Evolutionary conservation across 2,329 filamentous ascomycete genomes (phyloP).

Genomic region (Cytospora leucostoma): DNA sequence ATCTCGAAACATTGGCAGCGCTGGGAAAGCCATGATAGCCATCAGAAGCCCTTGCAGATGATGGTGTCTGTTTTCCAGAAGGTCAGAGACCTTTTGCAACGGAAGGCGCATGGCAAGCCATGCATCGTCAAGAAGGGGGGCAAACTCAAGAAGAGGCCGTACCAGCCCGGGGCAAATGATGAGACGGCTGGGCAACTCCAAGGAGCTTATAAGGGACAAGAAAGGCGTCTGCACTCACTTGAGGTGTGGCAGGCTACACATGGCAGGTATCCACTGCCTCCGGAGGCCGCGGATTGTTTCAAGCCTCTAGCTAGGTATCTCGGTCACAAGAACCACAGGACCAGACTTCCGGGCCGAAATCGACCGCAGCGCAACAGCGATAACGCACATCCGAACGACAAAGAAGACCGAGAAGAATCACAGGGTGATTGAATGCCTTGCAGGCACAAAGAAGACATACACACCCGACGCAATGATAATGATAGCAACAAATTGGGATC

Average conservation of each 20-base stretch:
- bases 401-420: too few relatives aligned
- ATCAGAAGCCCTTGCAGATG: not conserved
- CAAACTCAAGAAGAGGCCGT: not conserved
- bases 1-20: not conserved
- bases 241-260: not conserved
- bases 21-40: not conserved
- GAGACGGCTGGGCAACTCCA: not conserved
- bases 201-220: not conserved
- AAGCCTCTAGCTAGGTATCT: not conserved
- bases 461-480: too few relatives aligned
- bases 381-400: not conserved
- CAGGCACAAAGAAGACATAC: too few relatives aligned
- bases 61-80: not conserved
- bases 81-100: not conserved
- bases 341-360: not conserved
- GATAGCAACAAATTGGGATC: too few relatives aligned
- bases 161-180: not conserved
- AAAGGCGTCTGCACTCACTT: not conserved
- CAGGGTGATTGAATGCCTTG: too few relatives aligned
- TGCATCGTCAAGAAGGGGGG: not conserved
- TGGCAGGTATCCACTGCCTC: conserved; percentile 2
- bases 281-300: not conserved
- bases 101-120: not conserved
- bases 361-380: not conserved
- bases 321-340: not conserved